Percentiles rank a stretch among this genome's conserved stretches.
phyloP scores from a whole-genome alignment of 306 rosid species.

The Cucumis sativus region Cucumber_9930_V3 NC_026655.2:927501-928000 shows the following conservation, averaged over 20 bases:
- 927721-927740: not conserved
- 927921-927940: not conserved
- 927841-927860: not conserved
- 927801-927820: not conserved
- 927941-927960: not conserved
- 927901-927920: not conserved
- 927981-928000: not conserved
- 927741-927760: not conserved
- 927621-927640: conserved; percentile 6
- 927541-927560: too few relatives aligned
- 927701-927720: conserved; percentile 61
- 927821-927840: not conserved
- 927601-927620: too few relatives aligned
- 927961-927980: not conserved
- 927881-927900: not conserved
- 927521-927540: too few relatives aligned
- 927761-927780: not conserved
- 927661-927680: conserved; percentile 51
- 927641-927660: conserved; percentile 83
- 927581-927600: too few relatives aligned
- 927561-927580: too few relatives aligned
- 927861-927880: not conserved
- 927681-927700: conserved; percentile 64
- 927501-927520: too few relatives aligned
- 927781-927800: not conserved